Evolutionary conservation across 78 protist species (phyloP).

Genomic region (Dictyostelium intermedium): DNA sequence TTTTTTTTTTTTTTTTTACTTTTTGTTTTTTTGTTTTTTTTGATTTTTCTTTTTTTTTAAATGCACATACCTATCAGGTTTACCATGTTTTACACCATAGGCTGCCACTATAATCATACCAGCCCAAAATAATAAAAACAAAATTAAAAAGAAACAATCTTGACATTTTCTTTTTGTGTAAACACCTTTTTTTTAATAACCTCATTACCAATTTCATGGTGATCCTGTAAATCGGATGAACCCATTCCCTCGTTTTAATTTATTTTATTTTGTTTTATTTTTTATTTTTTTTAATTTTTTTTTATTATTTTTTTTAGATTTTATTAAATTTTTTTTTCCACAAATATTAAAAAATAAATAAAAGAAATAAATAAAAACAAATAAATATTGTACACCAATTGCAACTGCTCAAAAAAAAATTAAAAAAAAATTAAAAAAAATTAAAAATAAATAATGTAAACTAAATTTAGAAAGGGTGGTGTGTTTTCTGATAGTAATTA

Average conservation of each 20-base stretch:
- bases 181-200: constrained; percentile 60
- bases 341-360: not conserved
- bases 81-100: constrained; percentile 74
- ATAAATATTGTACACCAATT: not conserved
- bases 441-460: not conserved
- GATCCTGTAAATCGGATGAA: not conserved
- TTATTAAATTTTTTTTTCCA: not conserved
- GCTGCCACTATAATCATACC: constrained; percentile 84
- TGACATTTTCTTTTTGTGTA: constrained; percentile 66
- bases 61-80: constrained; percentile 65
- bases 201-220: constrained; percentile 1
- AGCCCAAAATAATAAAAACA: constrained; percentile 88
- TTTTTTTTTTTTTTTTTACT: no score
- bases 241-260: not conserved
- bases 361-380: not conserved
- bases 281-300: not conserved
- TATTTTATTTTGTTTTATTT: not conserved
- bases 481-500: not conserved
- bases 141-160: constrained; percentile 82
- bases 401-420: not conserved
- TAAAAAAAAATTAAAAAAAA: not conserved
- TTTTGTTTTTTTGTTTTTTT: no score
- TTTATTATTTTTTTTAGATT: not conserved
- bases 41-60: not conserved
- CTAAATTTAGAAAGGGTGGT: not conserved